Percentiles rank a stretch among this genome's conserved stretches.
Conservation (phyloP, 1,284 basidiomycete species). For the Phenoliferia sp. region DNA sequence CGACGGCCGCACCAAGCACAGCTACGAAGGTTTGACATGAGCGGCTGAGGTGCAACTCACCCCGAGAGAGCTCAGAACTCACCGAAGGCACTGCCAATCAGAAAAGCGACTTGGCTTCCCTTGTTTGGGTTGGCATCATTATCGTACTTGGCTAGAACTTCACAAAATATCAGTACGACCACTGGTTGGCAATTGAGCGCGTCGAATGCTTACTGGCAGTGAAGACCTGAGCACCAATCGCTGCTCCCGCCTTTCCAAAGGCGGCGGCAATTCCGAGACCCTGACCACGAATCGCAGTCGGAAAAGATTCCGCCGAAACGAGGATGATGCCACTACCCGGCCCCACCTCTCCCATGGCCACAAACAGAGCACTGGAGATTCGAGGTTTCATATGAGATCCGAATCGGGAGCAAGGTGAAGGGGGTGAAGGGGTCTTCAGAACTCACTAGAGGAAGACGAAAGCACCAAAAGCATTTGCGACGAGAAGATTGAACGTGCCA, state of each 20-base stretch:
- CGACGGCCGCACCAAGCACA: not conserved
- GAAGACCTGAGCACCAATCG: not conserved
- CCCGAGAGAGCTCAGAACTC: not conserved
- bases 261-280: not conserved
- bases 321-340: not conserved
- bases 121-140: not conserved
- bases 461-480: not conserved
- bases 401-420: too few relatives aligned
- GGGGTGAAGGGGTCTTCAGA: too few relatives aligned
- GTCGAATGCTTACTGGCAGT: not conserved
- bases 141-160: not conserved
- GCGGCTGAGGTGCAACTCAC: not conserved
- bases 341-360: not conserved
- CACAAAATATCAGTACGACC: not conserved
- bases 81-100: not conserved
- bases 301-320: not conserved
- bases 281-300: not conserved
- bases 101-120: not conserved
- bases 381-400: too few relatives aligned
- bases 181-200: too few relatives aligned
- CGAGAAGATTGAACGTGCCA: not conserved
- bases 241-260: not conserved
- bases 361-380: not conserved
- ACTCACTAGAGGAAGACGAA: not conserved
- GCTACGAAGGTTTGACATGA: not conserved